Conservation (phyloP, 805 yeast species). For the Saccharomycopsis sp. region DNA sequence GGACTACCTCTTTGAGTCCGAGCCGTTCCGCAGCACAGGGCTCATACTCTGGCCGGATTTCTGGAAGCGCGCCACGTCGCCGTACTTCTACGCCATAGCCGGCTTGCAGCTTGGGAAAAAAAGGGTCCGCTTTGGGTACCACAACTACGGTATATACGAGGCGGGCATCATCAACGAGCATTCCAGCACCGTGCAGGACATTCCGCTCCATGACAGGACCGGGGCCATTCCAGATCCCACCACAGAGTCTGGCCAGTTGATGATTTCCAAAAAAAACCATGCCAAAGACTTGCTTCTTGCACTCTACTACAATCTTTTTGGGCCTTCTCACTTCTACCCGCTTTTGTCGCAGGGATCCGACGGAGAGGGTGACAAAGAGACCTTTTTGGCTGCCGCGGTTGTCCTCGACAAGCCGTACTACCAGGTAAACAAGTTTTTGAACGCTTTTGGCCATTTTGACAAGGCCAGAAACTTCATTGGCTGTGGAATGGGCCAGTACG, state of each 20-base stretch:
- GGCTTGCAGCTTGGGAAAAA: conserved; percentile 34
- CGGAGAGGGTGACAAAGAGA: conserved; percentile 55
- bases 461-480: conserved; percentile 27
- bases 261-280: conserved; percentile 50
- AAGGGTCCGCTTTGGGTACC: conserved; percentile 35
- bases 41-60: conserved; percentile 62
- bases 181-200: conserved; percentile 15
- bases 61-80: conserved; percentile 63
- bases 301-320: conserved; percentile 52
- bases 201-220: conserved; percentile 51
- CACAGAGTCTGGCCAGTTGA: conserved; percentile 58
- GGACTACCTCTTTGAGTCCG: conserved; percentile 42
- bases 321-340: conserved; percentile 52
- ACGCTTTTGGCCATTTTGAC: conserved; percentile 47
- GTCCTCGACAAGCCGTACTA: conserved; percentile 54
- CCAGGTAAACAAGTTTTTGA: conserved; percentile 49
- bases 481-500: conserved; percentile 52
- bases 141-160: conserved; percentile 32
- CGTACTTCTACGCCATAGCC: conserved; percentile 49
- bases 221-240: conserved; percentile 58
- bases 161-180: conserved; percentile 24
- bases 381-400: conserved; percentile 52
- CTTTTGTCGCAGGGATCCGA: conserved; percentile 49
- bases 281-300: conserved; percentile 48
- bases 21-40: conserved; percentile 33